Evolutionary conservation across 768 basidiomycete genomes (phyloP).

Genomic region (Naganishia friedmannii): DNA sequence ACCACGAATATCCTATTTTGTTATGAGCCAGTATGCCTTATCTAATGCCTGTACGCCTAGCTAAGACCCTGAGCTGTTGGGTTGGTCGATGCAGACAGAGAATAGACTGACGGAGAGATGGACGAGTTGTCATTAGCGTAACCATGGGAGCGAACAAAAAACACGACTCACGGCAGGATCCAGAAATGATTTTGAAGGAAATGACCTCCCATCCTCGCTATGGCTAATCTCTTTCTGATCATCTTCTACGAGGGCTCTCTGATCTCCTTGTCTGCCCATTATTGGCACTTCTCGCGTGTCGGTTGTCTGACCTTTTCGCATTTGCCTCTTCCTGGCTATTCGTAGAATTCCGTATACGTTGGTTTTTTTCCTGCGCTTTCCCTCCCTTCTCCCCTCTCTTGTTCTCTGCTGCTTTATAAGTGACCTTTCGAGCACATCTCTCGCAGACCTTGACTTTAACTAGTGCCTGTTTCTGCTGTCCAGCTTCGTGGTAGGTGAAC

Average conservation of each 20-base stretch:
- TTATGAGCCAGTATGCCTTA: no score
- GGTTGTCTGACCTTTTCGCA: neutral
- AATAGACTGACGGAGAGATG: neutral
- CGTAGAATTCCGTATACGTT: neutral
- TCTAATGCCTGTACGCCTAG: no score
- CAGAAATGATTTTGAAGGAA: neutral
- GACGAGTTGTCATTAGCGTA: neutral
- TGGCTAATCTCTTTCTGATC: neutral
- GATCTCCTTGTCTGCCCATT: neutral
- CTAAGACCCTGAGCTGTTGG: no score
- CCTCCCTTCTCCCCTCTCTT: neutral
- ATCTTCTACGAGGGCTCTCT: constrained; percentile 2
- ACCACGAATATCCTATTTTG: no score
- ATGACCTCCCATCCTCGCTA: neutral
- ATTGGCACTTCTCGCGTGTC: neutral
- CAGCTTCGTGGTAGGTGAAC: constrained; percentile 80
- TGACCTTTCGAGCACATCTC: constrained; percentile 74
- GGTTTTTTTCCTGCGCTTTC: neutral
- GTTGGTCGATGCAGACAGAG: neutral
- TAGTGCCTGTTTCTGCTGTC: constrained; percentile 68
- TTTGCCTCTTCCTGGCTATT: neutral
- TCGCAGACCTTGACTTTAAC: constrained; percentile 87
- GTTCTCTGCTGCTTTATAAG: constrained; percentile 61
- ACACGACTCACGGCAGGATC: neutral
- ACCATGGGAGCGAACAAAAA: neutral